phyloP scores from a whole-genome alignment of 805 yeast species.

The Starmerella vitae region DNA sequence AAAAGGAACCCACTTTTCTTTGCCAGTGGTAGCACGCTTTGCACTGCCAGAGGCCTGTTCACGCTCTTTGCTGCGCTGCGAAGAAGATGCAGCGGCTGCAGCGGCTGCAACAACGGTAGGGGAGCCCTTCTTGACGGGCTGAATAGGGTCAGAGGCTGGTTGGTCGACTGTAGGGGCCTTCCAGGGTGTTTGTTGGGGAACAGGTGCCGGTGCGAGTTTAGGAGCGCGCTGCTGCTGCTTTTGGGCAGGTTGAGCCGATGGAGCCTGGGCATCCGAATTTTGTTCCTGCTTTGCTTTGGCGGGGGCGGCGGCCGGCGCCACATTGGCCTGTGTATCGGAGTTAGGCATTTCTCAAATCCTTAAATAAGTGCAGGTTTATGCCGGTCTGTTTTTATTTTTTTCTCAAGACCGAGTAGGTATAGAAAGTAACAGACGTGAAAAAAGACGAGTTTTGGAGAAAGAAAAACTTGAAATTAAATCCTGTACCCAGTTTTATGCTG shows the following conservation, averaged over 20 bases:
- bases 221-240: slow-evolving; percentile 8
- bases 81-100: slow-evolving; percentile 8
- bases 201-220: slow-evolving; percentile 49
- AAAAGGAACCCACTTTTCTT: slow-evolving; percentile 36
- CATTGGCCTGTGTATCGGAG: slow-evolving; percentile 1
- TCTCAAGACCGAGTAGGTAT: background rate
- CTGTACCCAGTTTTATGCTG: too few relatives aligned
- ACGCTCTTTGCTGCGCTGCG: slow-evolving; percentile 6
- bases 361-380: too few relatives aligned
- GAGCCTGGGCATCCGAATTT: background rate
- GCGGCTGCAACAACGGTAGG: slow-evolving; percentile 1
- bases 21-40: slow-evolving; percentile 29
- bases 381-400: background rate
- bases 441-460: background rate
- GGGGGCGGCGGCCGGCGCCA: slow-evolving; percentile 4
- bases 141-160: slow-evolving; percentile 10
- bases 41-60: background rate
- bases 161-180: slow-evolving; percentile 25
- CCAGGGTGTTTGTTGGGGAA: slow-evolving; percentile 54
- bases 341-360: slow-evolving; percentile 1
- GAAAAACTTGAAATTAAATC: background rate
- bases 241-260: background rate
- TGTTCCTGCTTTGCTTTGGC: background rate
- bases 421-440: background rate
- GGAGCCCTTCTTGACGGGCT: slow-evolving; percentile 4